These are phyloP conservation scores for Mortierella sp. DNA, from an alignment of 371 early-diverging fungal species.

Conservation along the genomic window DNA sequence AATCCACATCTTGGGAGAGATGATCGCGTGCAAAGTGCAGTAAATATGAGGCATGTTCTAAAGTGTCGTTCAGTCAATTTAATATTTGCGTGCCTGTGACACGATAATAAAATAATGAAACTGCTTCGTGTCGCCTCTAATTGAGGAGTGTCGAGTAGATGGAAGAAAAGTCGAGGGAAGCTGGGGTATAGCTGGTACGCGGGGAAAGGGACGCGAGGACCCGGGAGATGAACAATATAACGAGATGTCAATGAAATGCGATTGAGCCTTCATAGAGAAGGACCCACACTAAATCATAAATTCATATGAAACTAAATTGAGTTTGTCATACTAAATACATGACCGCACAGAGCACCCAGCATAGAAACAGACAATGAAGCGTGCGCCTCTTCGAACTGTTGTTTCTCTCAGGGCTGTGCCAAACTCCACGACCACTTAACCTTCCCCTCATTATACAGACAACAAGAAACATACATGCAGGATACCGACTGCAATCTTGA, in stretches of 20 bases:
- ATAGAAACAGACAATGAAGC: too few species aligned
- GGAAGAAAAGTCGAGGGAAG: not conserved
- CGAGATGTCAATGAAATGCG: too few species aligned
- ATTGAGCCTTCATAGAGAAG: too few species aligned
- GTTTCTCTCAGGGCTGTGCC: not conserved
- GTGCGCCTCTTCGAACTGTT: not conserved
- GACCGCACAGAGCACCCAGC: not conserved
- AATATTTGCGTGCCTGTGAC: too few species aligned
- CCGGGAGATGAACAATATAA: too few species aligned
- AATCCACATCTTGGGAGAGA: not conserved
- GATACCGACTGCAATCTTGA: not conserved
- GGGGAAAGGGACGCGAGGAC: too few species aligned
- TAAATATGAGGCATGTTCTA: too few species aligned
- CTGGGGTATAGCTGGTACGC: not conserved
- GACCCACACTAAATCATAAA: too few species aligned
- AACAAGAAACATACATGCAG: not conserved
- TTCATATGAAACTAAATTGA: constrained; percentile 2
- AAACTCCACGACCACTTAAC: not conserved
- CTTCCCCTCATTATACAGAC: not conserved
- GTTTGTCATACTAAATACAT: not conserved
- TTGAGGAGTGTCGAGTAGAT: not conserved
- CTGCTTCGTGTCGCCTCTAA: not conserved
- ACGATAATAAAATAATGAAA: not conserved
- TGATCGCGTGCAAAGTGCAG: too few species aligned
- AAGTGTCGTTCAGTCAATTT: too few species aligned